Percentiles rank a stretch among this genome's conserved stretches.
Evolutionary conservation across 2,329 filamentous ascomycete species (phyloP).

Genomic region (Arthroderma uncinatum): DNA sequence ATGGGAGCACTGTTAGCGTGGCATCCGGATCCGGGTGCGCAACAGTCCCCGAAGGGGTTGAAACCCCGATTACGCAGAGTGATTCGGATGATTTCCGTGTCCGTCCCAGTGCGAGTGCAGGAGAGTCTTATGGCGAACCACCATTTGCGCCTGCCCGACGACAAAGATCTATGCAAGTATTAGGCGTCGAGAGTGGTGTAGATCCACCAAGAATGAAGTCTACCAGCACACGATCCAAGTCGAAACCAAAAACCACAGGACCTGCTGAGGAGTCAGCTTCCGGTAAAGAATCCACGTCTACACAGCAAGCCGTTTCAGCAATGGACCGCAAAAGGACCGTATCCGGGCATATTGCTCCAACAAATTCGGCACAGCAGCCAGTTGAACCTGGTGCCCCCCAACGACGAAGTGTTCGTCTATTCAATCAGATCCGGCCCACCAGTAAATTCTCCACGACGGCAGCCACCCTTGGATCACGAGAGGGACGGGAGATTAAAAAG

Average conservation of each 20-base stretch:
- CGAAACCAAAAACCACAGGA: constrained; percentile 30
- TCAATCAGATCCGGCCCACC: constrained; percentile 57
- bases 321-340: constrained; percentile 76
- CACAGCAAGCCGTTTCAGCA: constrained; percentile 22
- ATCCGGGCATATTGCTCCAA: constrained; percentile 60
- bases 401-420: constrained; percentile 61
- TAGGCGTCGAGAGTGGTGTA: constrained; percentile 39
- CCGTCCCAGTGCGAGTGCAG: constrained; percentile 22
- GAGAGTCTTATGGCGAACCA: constrained; percentile 31
- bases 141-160: constrained; percentile 38
- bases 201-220: constrained; percentile 57
- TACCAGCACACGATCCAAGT: constrained; percentile 32
- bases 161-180: constrained; percentile 43
- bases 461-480: constrained; percentile 47
- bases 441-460: constrained; percentile 51
- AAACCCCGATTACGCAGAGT: constrained; percentile 50
- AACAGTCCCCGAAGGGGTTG: constrained; percentile 43
- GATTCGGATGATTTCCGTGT: constrained; percentile 32
- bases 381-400: constrained; percentile 55
- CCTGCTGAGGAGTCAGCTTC: constrained; percentile 29
- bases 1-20: constrained; percentile 36
- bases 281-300: constrained; percentile 24
- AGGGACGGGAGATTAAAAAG: constrained; percentile 69
- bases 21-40: constrained; percentile 26
- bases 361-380: constrained; percentile 41